These are phyloP conservation scores for Tilletia indica DNA, from an alignment of 1,284 basidiomycete genomes.

Conservation along the genomic window DNA sequence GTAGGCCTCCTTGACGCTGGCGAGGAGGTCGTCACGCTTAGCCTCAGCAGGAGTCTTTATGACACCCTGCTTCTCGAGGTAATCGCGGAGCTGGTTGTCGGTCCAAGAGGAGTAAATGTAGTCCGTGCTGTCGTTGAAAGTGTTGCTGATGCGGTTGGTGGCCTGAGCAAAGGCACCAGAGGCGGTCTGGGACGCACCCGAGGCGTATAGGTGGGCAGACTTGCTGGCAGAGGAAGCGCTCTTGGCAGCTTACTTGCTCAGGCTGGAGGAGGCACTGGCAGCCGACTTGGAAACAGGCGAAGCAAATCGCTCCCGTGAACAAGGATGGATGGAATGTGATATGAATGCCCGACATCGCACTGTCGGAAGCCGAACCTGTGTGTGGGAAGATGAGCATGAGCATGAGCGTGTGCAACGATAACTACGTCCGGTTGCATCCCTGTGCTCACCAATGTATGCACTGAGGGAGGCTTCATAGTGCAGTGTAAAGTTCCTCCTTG, in stretches of 20 bases:
- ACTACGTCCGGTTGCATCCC: too few species aligned
- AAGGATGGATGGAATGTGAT: too few species aligned
- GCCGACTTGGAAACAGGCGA: slow-evolving; percentile 17
- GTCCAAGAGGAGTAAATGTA: slow-evolving; percentile 53
- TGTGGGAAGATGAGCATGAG: too few species aligned
- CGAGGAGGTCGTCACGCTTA: slow-evolving; percentile 45
- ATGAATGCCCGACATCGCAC: too few species aligned
- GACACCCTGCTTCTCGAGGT: slow-evolving; percentile 41
- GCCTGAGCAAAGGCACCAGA: slow-evolving; percentile 37
- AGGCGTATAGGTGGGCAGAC: slow-evolving; percentile 18
- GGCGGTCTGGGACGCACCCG: slow-evolving; percentile 14
- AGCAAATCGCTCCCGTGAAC: too few species aligned
- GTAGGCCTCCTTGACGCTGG: slow-evolving; percentile 41
- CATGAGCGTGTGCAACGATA: too few species aligned
- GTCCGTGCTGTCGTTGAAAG: slow-evolving; percentile 47
- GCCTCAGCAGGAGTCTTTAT: slow-evolving; percentile 45
- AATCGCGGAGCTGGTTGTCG: slow-evolving; percentile 43
- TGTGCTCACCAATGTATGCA: too few species aligned
- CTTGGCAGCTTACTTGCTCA: slow-evolving; percentile 19
- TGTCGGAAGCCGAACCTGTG: too few species aligned
- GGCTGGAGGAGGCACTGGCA: slow-evolving; percentile 13
- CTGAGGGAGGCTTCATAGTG: too few species aligned
- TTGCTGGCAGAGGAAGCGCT: slow-evolving; percentile 6
- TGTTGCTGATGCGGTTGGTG: slow-evolving; percentile 26
- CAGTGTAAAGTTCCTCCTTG: too few species aligned